phyloP scores from a whole-genome alignment of 345 rosid species.

The Populus deltoides region DNA sequence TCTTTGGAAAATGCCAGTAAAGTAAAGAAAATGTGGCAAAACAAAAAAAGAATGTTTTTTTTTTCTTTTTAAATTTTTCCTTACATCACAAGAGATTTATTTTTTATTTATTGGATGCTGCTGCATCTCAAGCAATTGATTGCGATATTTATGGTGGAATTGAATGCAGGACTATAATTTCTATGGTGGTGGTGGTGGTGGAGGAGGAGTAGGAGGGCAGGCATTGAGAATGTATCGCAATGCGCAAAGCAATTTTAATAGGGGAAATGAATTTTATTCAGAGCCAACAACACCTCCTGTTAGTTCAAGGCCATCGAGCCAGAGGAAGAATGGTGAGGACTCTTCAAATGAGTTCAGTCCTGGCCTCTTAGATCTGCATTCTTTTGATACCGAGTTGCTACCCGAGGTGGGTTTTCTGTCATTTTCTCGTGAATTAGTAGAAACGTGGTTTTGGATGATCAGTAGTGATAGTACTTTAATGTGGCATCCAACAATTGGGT shows the following conservation, averaged over 20 bases:
- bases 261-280: conserved; percentile 59
- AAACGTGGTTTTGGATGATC: not conserved
- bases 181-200: conserved; percentile 36
- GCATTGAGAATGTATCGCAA: conserved; percentile 58
- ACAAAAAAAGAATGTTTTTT: not conserved
- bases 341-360: conserved; percentile 81
- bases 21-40: not conserved
- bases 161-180: conserved; percentile 71
- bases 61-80: not conserved
- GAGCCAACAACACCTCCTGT: conserved; percentile 81
- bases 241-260: conserved; percentile 61
- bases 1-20: conserved; percentile 4
- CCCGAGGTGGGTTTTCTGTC: conserved; percentile 63
- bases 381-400: conserved; percentile 91
- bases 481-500: not conserved
- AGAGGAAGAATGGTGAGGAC: conserved; percentile 67
- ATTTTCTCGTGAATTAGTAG: not conserved
- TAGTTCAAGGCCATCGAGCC: conserved; percentile 53
- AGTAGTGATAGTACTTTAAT: not conserved
- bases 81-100: too few relatives aligned
- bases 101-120: not conserved
- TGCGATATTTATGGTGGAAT: not conserved
- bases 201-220: conserved; percentile 45
- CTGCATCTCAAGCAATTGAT: not conserved
- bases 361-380: conserved; percentile 94